Evolutionary conservation across 768 basidiomycete genomes (phyloP).

Genomic region (Leccinum pellstonianum): DNA sequence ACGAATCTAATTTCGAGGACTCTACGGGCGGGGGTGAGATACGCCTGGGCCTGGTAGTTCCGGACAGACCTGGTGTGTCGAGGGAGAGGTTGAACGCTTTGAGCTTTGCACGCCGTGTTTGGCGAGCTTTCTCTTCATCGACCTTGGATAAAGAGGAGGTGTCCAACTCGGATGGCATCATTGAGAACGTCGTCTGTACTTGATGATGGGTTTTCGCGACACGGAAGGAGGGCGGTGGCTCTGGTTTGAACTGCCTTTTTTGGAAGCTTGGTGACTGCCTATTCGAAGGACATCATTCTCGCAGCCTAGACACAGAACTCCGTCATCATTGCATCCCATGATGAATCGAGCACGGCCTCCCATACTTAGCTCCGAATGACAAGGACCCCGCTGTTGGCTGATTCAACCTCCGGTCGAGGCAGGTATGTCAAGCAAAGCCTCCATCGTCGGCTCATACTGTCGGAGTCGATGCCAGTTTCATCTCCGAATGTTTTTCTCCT

Average conservation of each 20-base stretch:
- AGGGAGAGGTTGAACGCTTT: slow-evolving; percentile 55
- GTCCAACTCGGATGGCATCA: slow-evolving; percentile 23
- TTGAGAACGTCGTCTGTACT: neutral
- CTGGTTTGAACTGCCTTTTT: neutral
- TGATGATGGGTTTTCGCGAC: slow-evolving; percentile 12
- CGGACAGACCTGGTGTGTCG: slow-evolving; percentile 45
- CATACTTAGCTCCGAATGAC: neutral
- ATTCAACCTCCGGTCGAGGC: neutral
- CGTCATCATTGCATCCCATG: neutral
- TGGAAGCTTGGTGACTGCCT: neutral
- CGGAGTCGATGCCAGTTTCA: slow-evolving; percentile 28
- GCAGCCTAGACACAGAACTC: neutral
- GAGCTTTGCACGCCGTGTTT: slow-evolving; percentile 56
- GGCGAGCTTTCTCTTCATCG: slow-evolving; percentile 53
- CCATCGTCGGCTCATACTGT: neutral
- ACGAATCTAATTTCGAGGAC: slow-evolving; percentile 82
- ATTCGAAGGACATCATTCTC: neutral
- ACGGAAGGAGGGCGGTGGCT: slow-evolving; percentile 7
- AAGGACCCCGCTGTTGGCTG: neutral
- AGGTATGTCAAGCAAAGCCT: neutral
- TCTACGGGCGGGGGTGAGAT: slow-evolving; percentile 41
- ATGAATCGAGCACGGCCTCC: neutral
- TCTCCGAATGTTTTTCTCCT: slow-evolving; percentile 25
- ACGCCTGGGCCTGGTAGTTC: neutral
- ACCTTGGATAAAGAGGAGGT: slow-evolving; percentile 31